Conservation (phyloP, 192 early-diverging fungal genomes). For the Rhizoclosmatium sp. region DNA sequence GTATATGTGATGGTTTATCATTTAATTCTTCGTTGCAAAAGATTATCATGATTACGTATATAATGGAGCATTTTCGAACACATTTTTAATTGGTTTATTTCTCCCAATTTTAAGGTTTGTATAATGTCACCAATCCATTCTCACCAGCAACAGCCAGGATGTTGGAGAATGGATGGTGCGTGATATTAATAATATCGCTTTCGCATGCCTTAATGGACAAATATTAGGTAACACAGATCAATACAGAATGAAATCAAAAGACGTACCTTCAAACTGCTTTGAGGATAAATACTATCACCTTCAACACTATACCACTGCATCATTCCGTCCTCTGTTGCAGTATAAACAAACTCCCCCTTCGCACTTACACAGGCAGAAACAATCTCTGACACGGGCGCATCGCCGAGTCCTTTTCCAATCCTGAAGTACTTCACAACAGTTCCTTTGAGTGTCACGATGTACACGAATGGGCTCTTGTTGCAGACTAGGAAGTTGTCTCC, state of each 20-base stretch:
- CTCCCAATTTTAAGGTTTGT: not conserved
- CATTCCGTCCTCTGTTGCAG: conserved; percentile 71
- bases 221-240: not conserved
- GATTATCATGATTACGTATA: no score
- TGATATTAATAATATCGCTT: conserved; percentile 78
- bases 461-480: conserved; percentile 77
- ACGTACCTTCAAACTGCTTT: conserved; percentile 16
- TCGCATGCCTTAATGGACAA: conserved; percentile 55
- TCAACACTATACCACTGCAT: conserved; percentile 76
- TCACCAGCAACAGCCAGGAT: conserved; percentile 74
- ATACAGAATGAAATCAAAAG: not conserved
- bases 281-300: conserved; percentile 55
- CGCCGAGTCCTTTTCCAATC: conserved; percentile 38
- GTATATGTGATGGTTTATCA: no score
- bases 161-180: conserved; percentile 86
- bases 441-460: conserved; percentile 68
- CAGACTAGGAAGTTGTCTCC: conserved; percentile 77
- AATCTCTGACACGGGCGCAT: conserved; percentile 56
- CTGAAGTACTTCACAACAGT: conserved; percentile 37
- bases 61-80: no score
- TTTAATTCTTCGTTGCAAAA: no score
- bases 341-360: conserved; percentile 84
- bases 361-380: conserved; percentile 69
- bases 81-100: not conserved
- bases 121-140: conserved; percentile 55